These are phyloP conservation scores for Cadophora gregata DNA, from an alignment of 2,329 filamentous ascomycete species.

Conservation along the genomic window DNA sequence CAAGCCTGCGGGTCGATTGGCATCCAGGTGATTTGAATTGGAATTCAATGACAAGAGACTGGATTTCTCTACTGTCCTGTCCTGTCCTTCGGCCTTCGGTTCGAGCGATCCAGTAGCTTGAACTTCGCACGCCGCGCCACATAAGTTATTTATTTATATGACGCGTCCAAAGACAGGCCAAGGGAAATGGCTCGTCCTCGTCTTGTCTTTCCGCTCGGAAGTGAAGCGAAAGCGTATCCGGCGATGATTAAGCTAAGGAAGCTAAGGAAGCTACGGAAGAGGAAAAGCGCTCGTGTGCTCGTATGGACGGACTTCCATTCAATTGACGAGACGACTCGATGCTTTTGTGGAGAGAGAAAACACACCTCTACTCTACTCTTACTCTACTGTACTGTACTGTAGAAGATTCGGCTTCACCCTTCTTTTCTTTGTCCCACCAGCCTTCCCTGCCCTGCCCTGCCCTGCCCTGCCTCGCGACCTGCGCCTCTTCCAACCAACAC, in stretches of 20 bases:
- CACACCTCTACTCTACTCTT: neutral
- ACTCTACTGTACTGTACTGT: no score
- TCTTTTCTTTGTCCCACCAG: neutral
- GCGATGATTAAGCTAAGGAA: no score
- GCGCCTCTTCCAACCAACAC: neutral
- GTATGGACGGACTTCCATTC: no score
- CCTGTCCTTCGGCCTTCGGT: neutral
- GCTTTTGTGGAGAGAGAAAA: neutral
- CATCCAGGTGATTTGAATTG: neutral
- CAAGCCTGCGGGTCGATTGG: constrained; percentile 17
- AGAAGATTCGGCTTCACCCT: no score
- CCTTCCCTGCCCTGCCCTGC: neutral
- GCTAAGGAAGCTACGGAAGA: neutral
- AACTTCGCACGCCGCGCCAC: constrained; percentile 9
- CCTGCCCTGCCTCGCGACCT: neutral
- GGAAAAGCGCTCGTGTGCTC: neutral
- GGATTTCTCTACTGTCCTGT: neutral
- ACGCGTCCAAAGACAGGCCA: constrained; percentile 18
- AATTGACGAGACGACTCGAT: neutral
- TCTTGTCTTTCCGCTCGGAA: neutral
- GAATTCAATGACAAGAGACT: constrained; percentile 7
- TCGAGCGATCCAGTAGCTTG: neutral
- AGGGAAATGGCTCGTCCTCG: neutral
- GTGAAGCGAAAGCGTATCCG: neutral
- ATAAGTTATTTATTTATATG: constrained; percentile 19